phyloP scores from a whole-genome alignment of 768 basidiomycete genomes.

The Boletus insuetus region DNA sequence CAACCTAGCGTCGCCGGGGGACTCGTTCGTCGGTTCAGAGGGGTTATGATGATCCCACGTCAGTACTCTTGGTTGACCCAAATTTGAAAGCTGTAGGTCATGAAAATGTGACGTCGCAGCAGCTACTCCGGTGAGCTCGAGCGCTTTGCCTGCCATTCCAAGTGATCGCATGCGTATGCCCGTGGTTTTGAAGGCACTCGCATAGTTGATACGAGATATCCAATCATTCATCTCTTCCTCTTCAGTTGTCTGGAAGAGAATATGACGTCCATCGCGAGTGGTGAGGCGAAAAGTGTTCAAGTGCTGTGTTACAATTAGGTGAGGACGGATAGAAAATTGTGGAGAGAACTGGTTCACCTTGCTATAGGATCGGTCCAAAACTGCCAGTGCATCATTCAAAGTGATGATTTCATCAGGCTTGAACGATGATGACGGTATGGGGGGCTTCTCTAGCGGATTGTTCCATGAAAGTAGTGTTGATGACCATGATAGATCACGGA shows the following conservation, averaged over 20 bases:
- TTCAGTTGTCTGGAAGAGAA: slow-evolving; percentile 70
- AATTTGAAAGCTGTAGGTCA: slow-evolving; percentile 48
- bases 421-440: slow-evolving; percentile 44
- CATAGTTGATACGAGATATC: slow-evolving; percentile 92
- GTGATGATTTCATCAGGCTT: slow-evolving; percentile 87
- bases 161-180: slow-evolving; percentile 78
- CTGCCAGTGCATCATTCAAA: slow-evolving; percentile 73
- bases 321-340: background rate
- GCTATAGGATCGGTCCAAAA: slow-evolving; percentile 72
- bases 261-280: slow-evolving; percentile 74
- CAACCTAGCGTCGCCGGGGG: slow-evolving; percentile 23
- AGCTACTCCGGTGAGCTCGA: slow-evolving; percentile 78
- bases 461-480: slow-evolving; percentile 44
- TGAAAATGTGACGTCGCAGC: slow-evolving; percentile 83
- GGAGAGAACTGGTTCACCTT: slow-evolving; percentile 50
- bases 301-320: slow-evolving; percentile 37
- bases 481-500: slow-evolving; percentile 68
- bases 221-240: slow-evolving; percentile 82
- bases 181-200: slow-evolving; percentile 84
- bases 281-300: slow-evolving; percentile 74
- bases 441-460: slow-evolving; percentile 32
- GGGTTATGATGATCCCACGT: slow-evolving; percentile 45
- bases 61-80: slow-evolving; percentile 23
- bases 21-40: slow-evolving; percentile 36
- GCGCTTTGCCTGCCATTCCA: slow-evolving; percentile 65